Percentiles rank a stretch among this genome's conserved stretches.
Conservation (phyloP, 208 protist genomes). For the Leishmania turanica region DNA sequence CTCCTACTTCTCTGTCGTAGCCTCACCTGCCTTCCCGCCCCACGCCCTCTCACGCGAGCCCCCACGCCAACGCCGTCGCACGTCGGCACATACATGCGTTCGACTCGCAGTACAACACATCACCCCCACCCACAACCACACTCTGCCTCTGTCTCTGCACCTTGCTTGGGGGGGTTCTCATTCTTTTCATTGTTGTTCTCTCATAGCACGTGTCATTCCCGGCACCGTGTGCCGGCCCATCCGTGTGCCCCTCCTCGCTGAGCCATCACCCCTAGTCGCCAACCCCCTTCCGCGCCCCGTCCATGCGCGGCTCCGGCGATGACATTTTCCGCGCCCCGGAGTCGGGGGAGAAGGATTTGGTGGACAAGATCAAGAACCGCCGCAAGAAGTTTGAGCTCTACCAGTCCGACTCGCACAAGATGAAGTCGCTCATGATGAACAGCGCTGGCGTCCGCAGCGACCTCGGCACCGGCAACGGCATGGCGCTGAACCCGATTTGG, state of each 20-base stretch:
- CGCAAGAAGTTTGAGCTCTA: slow-evolving; percentile 73
- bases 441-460: slow-evolving; percentile 69
- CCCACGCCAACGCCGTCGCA: neutral
- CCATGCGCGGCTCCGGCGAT: slow-evolving; percentile 28
- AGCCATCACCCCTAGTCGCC: neutral
- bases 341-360: slow-evolving; percentile 33
- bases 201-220: neutral
- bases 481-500: slow-evolving; percentile 69
- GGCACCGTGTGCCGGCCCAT: neutral
- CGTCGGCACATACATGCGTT: neutral
- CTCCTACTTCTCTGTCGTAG: neutral
- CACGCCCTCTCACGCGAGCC: neutral
- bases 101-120: neutral
- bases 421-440: slow-evolving; percentile 85
- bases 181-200: neutral
- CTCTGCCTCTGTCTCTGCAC: neutral
- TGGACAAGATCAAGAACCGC: slow-evolving; percentile 47
- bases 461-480: slow-evolving; percentile 48
- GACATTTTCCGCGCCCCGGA: slow-evolving; percentile 32
- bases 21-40: neutral
- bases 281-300: neutral
- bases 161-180: neutral
- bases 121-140: neutral
- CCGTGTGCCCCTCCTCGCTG: neutral
- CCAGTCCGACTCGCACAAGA: slow-evolving; percentile 80